Evolutionary conservation across 2,329 filamentous ascomycete species (phyloP), one percentile per base, ranked within the genome.

Genomic region (Talaromyces pinophilus): DNA sequence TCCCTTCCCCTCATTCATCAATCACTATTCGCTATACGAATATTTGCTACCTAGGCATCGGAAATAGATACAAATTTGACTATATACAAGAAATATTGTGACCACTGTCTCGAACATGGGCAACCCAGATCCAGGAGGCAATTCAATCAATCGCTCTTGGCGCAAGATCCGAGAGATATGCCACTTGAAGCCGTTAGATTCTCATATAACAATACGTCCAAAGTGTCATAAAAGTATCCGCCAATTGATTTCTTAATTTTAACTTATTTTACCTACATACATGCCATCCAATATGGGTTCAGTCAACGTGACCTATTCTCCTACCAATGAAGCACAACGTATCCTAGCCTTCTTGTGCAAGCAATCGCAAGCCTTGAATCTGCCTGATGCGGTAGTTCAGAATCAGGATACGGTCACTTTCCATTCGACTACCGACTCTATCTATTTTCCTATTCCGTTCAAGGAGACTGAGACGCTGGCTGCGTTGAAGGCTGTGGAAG

Each of bases 401-500:
- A 73, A 73, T 42, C 74, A 74, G 61, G 71, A 78, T 66, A 70
- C 72, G 5, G 76, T 80, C 25, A 72, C 72, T 0, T 81, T 81
- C 66, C 75, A 74, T 33, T 74, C 78, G 4, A 73, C 73, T 17
- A 73, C 77, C 22, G 72, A 79, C 69, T 69, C 77, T 54, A 73
- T 79, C 30, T 81, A 80, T 65, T 80, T 74, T 30, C 79, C 79
- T 1, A 79, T 79, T 66, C 83, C 83, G 0, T 81, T 84, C 69
- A 85, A 85, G 68, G 82, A 84, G 71, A 84, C 82, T 0, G 83
- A 85, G 69, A 83, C 83, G 1, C 77, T 82, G 11, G 81, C 82
- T 7, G 83, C 86, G 3, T 77, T 89, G 69, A 88, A 88, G 72
- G 86, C 83, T 5, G 77, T 88, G 5, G 87, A 89, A 71, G 87